These are phyloP conservation scores for Tylopilus balloui DNA, from an alignment of 768 basidiomycete species.

Conservation along the genomic window DNA sequence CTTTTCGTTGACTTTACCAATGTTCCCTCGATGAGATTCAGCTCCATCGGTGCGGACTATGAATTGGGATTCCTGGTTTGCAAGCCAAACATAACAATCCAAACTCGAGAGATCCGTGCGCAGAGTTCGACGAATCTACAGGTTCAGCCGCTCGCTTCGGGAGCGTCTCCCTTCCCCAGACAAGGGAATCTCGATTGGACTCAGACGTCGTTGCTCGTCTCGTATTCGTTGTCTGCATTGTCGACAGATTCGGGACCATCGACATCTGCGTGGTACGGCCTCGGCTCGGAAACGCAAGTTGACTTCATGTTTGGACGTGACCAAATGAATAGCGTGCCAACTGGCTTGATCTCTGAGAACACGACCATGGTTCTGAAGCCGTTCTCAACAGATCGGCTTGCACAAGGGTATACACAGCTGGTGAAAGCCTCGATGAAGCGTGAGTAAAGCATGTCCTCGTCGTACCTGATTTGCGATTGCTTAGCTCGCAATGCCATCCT, in stretches of 20 bases:
- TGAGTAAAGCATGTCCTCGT: background rate
- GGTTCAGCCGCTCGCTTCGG: conserved; percentile 5
- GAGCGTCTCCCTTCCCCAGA: background rate
- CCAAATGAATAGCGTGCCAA: conserved; percentile 4
- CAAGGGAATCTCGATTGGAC: conserved; percentile 17
- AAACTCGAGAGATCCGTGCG: conserved; percentile 21
- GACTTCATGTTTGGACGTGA: conserved; percentile 8
- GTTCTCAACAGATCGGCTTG: conserved; percentile 6
- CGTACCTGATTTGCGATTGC: background rate
- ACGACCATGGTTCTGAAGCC: conserved; percentile 3
- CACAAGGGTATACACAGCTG: conserved; percentile 6
- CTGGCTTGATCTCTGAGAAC: background rate
- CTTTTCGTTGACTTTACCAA: conserved; percentile 12
- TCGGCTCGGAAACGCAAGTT: conserved; percentile 11
- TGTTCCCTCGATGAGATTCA: conserved; percentile 10
- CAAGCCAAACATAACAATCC: conserved; percentile 20
- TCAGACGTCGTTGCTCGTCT: conserved; percentile 10
- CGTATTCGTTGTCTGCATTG: conserved; percentile 8
- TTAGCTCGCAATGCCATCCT: background rate
- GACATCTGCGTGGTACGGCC: conserved; percentile 3
- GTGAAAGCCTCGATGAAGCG: conserved; percentile 17
- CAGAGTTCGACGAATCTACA: conserved; percentile 9
- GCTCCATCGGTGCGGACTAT: conserved; percentile 12
- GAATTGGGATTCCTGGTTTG: conserved; percentile 21
- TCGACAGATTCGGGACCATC: conserved; percentile 8